Evolutionary conservation across 345 rosid species (phyloP), one percentile per base, ranked within the genome.

Genomic region (Brassica rapa): DNA sequence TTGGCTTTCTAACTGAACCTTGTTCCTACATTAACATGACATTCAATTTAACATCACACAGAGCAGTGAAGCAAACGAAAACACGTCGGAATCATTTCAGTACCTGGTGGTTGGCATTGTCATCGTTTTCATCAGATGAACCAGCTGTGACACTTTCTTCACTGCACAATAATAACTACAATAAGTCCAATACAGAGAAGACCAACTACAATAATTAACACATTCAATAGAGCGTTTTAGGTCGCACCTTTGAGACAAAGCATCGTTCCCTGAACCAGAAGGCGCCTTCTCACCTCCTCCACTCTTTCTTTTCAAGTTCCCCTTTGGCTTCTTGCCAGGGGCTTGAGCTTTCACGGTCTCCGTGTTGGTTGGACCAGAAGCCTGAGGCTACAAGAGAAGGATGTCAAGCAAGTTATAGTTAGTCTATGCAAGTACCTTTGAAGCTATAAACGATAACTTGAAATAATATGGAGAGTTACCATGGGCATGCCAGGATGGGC

Each of bases 251-350:
- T 89, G 98, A 75, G 98, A 88, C 53, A 77, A 86, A 61, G 83
- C 91, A 78, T 95, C 97, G 75, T 93, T 93, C 81, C 96, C 99
- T 35, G 97, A 95, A 77, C 90, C 94, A 19, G 99, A 93, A 67
- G 86, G 82, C 8, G 79, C 91, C 72, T 87, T 91, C 74, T 71
- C 93, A 71, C 72, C 75, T 80, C 89, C 97, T 67, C 74, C 89
- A 62, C 73, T 83, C 76, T 95, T 93, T 82, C 85, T 86, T 43
- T 86, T 90, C 68, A 81, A 66, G 74, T 75, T 77, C 74, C 86
- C 92, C 84, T 87, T 91, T 62, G 91, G 37, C 73, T 88, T 95
- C 79, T 91, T 95, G 51, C 84, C 84, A 35, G 90, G 88, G 78
- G 80, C 74, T 53, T 80, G 82, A 43, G 89, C 94, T 84, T 88